Evolutionary conservation across 1,139 yeast genomes (phyloP), one percentile per base, ranked within the genome.

Genomic region (Dujonia santamariae): DNA sequence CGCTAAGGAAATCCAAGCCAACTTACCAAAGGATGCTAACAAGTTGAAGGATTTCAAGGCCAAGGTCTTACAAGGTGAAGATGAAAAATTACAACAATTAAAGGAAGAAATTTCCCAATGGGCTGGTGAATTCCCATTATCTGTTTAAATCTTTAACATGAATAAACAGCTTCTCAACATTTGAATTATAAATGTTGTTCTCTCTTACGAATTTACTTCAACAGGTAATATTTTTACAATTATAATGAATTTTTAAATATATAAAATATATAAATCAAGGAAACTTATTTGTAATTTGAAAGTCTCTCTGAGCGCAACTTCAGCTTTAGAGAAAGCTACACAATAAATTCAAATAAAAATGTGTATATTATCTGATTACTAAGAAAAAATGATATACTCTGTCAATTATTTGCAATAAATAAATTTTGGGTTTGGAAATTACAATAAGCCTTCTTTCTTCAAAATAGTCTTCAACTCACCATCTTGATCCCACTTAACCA

Each of bases 121-220:
- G 97, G 95, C 95, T 47, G 88, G 88, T 54, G 81, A 79, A 53
- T 92, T 80, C 79, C 97, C 97, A 59, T 83, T 92, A 53, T 87
- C 97, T 51, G 86, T 78, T 45, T 76, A 64, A 61, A 26, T 16
- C 17, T 27, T 15, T 4, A 4, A 27, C 12, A 27, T n/a, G n/a
- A 27, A 27, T n/a, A 17, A 27, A 27, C 12, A 8, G 18, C 4
- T 11, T 7, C 11, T 14, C n/a, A 27, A n/a, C 21, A 18, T 15
- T 18, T 22, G 25, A 22, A 22, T 25, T 15, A 11, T 24, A 16
- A 29, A 11, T 22, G 26, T 22, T 29, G 18, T 22, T 22, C 32
- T 15, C 4, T 21, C n/a, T n/a, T n/a, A n/a, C n/a, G n/a, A n/a
- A n/a, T 29, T 29, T 29, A 29, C 32, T 29, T 29, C 32, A 29